phyloP scores from a whole-genome alignment of 2,329 filamentous ascomycete genomes.

The Trichoderma sp. region DNA sequence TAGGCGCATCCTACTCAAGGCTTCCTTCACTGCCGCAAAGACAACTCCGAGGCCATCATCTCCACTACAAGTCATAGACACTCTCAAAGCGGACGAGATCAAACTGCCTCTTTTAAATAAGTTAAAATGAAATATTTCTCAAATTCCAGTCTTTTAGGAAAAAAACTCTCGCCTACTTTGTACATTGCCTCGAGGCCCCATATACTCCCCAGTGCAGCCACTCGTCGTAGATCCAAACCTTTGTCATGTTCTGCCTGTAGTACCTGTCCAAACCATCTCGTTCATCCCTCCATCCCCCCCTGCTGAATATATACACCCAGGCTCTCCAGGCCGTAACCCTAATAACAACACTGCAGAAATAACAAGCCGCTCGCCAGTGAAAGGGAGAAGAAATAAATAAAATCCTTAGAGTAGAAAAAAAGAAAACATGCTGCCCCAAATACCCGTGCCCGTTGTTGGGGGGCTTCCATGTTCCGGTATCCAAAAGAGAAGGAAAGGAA shows the following conservation, averaged over 20 bases:
- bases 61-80: neutral
- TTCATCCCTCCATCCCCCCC: neutral
- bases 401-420: neutral
- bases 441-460: slow-evolving; percentile 17
- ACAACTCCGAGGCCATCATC: neutral
- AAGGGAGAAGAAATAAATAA: neutral
- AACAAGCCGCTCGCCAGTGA: neutral
- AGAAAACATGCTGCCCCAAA: slow-evolving; percentile 12
- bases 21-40: neutral
- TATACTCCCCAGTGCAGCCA: neutral
- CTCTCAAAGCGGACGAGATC: too few relatives aligned
- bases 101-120: neutral
- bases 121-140: neutral
- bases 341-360: slow-evolving; percentile 4
- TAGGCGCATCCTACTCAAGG: neutral
- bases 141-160: neutral
- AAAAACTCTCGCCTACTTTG: neutral
- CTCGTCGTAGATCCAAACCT: slow-evolving; percentile 9
- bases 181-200: slow-evolving; percentile 14
- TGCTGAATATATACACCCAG: slow-evolving; percentile 11
- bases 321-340: neutral
- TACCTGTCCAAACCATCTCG: slow-evolving; percentile 3
- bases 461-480: slow-evolving; percentile 9
- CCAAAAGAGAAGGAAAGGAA: neutral
- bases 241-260: neutral